Conservation (phyloP, 176 grass and related monocot genomes). For the Musa troglodytarum region DNA sequence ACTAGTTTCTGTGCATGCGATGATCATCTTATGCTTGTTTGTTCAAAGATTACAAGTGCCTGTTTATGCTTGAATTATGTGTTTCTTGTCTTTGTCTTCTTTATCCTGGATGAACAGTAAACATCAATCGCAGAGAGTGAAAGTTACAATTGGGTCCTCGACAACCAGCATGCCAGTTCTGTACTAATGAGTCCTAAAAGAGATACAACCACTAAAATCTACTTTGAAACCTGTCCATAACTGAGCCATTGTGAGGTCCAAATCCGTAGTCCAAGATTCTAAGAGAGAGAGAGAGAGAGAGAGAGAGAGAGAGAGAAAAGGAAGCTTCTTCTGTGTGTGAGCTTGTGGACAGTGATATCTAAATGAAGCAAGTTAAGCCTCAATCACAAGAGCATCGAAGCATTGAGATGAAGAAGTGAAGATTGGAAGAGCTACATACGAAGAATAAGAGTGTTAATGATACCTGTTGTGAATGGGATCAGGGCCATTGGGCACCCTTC, state of each 20-base stretch:
- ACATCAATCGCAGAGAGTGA: neutral
- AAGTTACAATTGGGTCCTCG: neutral
- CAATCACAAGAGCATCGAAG: too few species aligned
- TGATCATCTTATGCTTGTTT: too few species aligned
- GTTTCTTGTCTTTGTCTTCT: neutral
- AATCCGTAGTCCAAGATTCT: neutral
- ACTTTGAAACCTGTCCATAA: neutral
- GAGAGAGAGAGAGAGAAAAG: too few species aligned
- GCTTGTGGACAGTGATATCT: too few species aligned
- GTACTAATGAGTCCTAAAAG: neutral
- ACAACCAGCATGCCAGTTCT: neutral
- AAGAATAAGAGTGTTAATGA: neutral
- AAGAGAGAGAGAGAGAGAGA: too few species aligned
- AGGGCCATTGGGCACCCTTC: conserved; percentile 59
- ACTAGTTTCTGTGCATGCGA: too few species aligned
- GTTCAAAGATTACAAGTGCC: too few species aligned
- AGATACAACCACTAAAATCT: neutral
- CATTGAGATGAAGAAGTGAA: neutral
- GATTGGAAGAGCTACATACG: neutral
- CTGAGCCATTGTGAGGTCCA: neutral
- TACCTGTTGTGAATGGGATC: conserved; percentile 93
- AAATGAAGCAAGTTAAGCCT: too few species aligned
- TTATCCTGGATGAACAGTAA: neutral
- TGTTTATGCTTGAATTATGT: too few species aligned
- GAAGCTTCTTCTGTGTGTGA: too few species aligned